Percentiles rank a stretch among this genome's conserved stretches.
These are phyloP conservation scores for Ceratocystis cacaofunesta DNA, from an alignment of 2,329 filamentous ascomycete genomes.

Conservation along the genomic window DNA sequence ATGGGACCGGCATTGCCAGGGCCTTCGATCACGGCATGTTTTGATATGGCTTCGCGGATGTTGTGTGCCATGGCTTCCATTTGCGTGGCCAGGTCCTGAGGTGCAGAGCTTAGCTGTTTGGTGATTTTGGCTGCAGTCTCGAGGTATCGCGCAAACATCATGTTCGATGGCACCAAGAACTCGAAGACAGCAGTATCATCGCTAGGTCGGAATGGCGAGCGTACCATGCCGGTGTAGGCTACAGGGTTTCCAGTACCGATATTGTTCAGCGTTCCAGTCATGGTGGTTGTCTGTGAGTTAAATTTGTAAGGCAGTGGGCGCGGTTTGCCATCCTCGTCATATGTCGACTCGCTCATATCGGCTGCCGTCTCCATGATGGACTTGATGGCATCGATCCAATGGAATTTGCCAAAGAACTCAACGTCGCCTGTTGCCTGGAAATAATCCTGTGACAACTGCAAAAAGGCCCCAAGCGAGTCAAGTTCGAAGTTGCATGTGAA, in stretches of 20 bases:
- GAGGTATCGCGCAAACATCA: constrained; percentile 60
- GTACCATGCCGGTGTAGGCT: constrained; percentile 59
- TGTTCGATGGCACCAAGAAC: constrained; percentile 80
- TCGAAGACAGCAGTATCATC: constrained; percentile 79
- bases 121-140: constrained; percentile 32
- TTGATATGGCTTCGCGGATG: constrained; percentile 52
- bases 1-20: constrained; percentile 37
- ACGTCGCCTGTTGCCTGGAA: constrained; percentile 53
- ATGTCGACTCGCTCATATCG: constrained; percentile 60
- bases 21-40: constrained; percentile 51
- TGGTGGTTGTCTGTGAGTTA: constrained; percentile 47
- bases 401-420: constrained; percentile 51
- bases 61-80: constrained; percentile 45
- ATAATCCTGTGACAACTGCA: constrained; percentile 68
- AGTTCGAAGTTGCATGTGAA: constrained; percentile 90
- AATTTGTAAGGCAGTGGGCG: constrained; percentile 56
- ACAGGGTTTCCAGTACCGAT: constrained; percentile 65
- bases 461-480: constrained; percentile 72
- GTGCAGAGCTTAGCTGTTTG: constrained; percentile 38
- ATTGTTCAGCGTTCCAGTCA: constrained; percentile 21
- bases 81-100: constrained; percentile 33
- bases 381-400: constrained; percentile 59
- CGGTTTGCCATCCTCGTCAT: constrained; percentile 44
- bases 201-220: constrained; percentile 78
- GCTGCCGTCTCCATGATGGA: constrained; percentile 54